These are phyloP conservation scores for Grosmannia penicillata DNA, from an alignment of 2,329 filamentous ascomycete genomes.

Conservation along the genomic window DNA sequence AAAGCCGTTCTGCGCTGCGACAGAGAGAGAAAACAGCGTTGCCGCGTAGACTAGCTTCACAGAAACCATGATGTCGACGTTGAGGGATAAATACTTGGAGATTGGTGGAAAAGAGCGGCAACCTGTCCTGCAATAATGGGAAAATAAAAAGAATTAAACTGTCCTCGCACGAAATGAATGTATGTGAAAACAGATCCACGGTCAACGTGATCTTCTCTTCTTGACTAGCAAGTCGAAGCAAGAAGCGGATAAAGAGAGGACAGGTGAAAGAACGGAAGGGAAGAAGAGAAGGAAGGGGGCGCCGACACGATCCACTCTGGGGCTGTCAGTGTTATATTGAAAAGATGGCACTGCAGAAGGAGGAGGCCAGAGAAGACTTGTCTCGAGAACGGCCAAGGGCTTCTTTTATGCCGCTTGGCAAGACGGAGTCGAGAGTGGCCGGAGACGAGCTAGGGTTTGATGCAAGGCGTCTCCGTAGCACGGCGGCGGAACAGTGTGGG, in stretches of 20 bases:
- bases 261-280: conserved; percentile 5
- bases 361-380: conserved; percentile 5
- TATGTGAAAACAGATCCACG: conserved; percentile 14
- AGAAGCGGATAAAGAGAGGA: conserved; percentile 7
- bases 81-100: background rate
- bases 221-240: conserved; percentile 14
- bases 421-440: background rate
- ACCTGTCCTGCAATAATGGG: conserved; percentile 4
- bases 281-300: conserved; percentile 3
- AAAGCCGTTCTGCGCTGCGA: conserved; percentile 14
- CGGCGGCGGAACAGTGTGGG: background rate
- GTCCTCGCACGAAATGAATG: conserved; percentile 8
- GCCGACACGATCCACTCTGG: conserved; percentile 3
- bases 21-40: conserved; percentile 14
- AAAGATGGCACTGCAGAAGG: conserved; percentile 1
- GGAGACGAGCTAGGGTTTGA: too few relatives aligned
- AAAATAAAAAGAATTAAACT: conserved; percentile 7
- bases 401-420: conserved; percentile 14
- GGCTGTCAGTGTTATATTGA: conserved; percentile 8
- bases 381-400: conserved; percentile 3
- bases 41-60: conserved; percentile 14
- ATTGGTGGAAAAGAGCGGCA: conserved; percentile 6
- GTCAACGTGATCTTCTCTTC: conserved; percentile 18
- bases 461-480: too few relatives aligned
- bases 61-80: conserved; percentile 10